Conservation (phyloP, 2,329 filamentous ascomycete genomes). For the Penicillium decumbens region DNA sequence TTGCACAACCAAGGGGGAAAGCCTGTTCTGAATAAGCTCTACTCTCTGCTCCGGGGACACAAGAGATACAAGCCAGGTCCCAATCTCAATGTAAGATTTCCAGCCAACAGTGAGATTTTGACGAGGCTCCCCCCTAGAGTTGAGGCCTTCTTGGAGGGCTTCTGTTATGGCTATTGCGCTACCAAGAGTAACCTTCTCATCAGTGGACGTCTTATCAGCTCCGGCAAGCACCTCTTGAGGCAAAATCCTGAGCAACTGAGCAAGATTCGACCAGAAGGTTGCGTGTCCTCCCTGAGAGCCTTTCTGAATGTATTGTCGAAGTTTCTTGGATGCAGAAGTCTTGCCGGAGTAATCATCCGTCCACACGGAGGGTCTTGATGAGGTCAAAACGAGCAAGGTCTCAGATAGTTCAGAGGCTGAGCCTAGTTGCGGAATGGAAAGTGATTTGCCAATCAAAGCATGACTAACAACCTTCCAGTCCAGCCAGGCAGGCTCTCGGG, state of each 20-base stretch:
- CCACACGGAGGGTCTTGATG: conserved; percentile 67
- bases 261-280: conserved; percentile 68
- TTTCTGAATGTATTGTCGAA: conserved; percentile 70
- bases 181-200: conserved; percentile 36
- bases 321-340: conserved; percentile 51
- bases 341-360: conserved; percentile 58
- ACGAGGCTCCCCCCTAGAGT: conserved; percentile 67
- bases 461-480: conserved; percentile 65
- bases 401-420: conserved; percentile 69
- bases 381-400: conserved; percentile 63
- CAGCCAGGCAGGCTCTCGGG: conserved; percentile 44
- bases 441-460: conserved; percentile 67
- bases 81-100: conserved; percentile 66
- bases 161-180: conserved; percentile 59
- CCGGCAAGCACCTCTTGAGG: conserved; percentile 48
- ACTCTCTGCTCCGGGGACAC: conserved; percentile 47
- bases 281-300: conserved; percentile 74
- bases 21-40: conserved; percentile 44
- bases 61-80: conserved; percentile 50
- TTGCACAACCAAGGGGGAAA: conserved; percentile 52
- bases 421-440: conserved; percentile 67
- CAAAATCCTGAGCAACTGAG: conserved; percentile 55
- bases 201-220: conserved; percentile 21
- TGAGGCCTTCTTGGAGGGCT: conserved; percentile 66
- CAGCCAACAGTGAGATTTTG: conserved; percentile 66